Evolutionary conservation across 208 protist species (phyloP).

Genomic region (Phytomonas francai): DNA sequence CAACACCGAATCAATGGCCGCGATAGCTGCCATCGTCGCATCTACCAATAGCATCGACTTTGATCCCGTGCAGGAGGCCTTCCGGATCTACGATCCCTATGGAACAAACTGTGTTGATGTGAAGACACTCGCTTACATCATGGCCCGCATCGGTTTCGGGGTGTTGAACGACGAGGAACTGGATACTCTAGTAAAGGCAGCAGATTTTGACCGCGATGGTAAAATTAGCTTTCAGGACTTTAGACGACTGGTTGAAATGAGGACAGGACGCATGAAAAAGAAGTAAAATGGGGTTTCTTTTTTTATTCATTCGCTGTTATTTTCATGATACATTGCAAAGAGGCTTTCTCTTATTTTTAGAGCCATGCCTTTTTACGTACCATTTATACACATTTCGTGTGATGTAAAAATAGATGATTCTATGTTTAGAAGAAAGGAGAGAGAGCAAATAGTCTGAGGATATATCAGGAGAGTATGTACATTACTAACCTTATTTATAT

Average conservation of each 20-base stretch:
- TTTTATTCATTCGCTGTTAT: slow-evolving; percentile 16
- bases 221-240: slow-evolving; percentile 90
- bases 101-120: slow-evolving; percentile 77
- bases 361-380: not conserved
- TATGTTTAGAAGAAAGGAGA: not conserved
- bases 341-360: not conserved
- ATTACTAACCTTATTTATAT: not conserved
- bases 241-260: slow-evolving; percentile 69
- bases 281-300: not conserved
- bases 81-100: slow-evolving; percentile 88
- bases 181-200: slow-evolving; percentile 80
- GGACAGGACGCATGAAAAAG: slow-evolving; percentile 33
- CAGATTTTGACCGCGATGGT: slow-evolving; percentile 90
- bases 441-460: not conserved
- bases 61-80: slow-evolving; percentile 81
- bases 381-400: not conserved
- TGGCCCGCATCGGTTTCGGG: slow-evolving; percentile 82
- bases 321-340: not conserved
- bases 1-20: slow-evolving; percentile 4
- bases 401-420: not conserved
- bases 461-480: not conserved
- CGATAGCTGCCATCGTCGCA: not conserved
- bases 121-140: slow-evolving; percentile 68
- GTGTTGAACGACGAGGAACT: slow-evolving; percentile 82
- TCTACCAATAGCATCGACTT: slow-evolving; percentile 20